Evolutionary conservation across 257 asterid genomes (phyloP), one percentile per base, ranked within the genome.

Genomic region (Echites panduratus): DNA sequence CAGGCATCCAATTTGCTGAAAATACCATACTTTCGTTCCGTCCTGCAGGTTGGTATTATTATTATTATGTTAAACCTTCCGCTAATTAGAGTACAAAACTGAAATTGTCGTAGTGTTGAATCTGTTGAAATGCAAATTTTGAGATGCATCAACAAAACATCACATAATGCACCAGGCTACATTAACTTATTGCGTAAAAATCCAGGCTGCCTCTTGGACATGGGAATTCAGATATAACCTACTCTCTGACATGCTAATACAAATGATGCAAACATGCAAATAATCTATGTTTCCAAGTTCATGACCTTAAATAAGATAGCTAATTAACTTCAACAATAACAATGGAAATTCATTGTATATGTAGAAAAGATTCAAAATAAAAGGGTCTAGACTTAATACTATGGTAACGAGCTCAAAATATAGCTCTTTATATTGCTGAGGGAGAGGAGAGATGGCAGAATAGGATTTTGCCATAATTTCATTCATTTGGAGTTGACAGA

Each of bases 1-100:
- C 99, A 94, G 45, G 98, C 98, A 83, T 94, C 99, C 79, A 87
- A 72, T 85, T 90, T 87, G 87, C 99, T 94, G 82, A 94, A 94
- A 77, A 88, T 80, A 47, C 96, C 97, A 83, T 89, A 87, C 85
- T 91, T 87, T 67, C 91, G 87, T 82, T 94, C 98, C 75, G 78
- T 81, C 95, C 98, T 93, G 82, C 85, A 87, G 64, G 44, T 75
- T 1, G 64, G 61, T 35, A 27, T 52, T 62, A 56, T 44, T 44
- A 57, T 66, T n/a, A n/a, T n/a, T n/a, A n/a, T n/a, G 47, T 27
- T 14, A 43, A 29, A 24, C 2, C 12, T 22, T 40, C 49, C 5
- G 19, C 56, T 49, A 19, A 68, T 20, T 38, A 47, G 44, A 41
- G n/a, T 41, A 66, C 20, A 24, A 63, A 50, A 47, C 13, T 52